Conservation (phyloP, 805 yeast genomes). For the Metschnikowia arizonensis region DNA sequence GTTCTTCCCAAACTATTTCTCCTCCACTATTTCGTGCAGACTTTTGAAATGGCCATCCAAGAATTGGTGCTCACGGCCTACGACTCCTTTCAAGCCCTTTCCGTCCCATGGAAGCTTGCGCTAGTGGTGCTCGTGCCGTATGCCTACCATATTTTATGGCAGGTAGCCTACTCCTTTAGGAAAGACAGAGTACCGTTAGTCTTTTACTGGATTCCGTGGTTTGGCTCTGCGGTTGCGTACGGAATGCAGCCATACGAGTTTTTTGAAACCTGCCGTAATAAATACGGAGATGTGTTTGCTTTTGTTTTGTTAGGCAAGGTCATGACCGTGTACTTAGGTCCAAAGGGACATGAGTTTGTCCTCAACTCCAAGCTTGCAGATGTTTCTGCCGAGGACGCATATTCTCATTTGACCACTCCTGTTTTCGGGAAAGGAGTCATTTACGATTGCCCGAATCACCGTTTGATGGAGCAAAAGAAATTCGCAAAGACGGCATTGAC, state of each 20-base stretch:
- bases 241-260: constrained; percentile 94
- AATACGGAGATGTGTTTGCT: constrained; percentile 91
- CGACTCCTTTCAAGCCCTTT: constrained; percentile 24
- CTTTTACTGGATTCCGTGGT: constrained; percentile 91
- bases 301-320: constrained; percentile 84
- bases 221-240: constrained; percentile 83
- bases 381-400: constrained; percentile 95
- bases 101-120: constrained; percentile 26
- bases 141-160: constrained; percentile 62
- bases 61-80: constrained; percentile 12
- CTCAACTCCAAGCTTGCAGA: constrained; percentile 85
- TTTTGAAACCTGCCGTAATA: constrained; percentile 69
- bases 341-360: constrained; percentile 95
- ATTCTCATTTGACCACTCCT: constrained; percentile 96
- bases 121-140: constrained; percentile 51
- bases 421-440: constrained; percentile 97
- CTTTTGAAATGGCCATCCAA: constrained; percentile 13
- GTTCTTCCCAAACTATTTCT: neutral
- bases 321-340: constrained; percentile 95
- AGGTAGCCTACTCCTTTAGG: constrained; percentile 63
- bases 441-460: constrained; percentile 90
- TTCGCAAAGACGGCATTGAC: constrained; percentile 89
- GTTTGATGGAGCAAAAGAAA: constrained; percentile 97
- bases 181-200: constrained; percentile 86
- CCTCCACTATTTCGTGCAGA: neutral